A percentile compares a stretch with the other conserved stretches of the same genome.
Conservation (phyloP, 805 yeast species). For the Metschnikowia santaceciliae region DNA sequence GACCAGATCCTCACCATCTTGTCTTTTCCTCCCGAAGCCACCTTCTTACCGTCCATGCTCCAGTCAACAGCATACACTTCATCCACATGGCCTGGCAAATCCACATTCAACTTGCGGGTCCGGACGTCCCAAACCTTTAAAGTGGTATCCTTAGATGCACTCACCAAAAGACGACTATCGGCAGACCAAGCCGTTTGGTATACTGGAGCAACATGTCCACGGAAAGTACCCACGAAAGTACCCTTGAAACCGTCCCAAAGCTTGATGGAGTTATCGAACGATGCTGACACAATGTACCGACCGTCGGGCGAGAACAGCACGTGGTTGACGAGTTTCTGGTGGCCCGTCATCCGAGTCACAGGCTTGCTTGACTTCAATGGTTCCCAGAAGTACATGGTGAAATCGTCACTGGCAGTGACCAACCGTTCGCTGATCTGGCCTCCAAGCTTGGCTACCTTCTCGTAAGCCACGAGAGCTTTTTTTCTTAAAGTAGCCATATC, state of each 20-base stretch:
- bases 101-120: constrained; percentile 77
- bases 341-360: constrained; percentile 92
- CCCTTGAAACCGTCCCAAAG: constrained; percentile 96
- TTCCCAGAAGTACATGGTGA: constrained; percentile 97
- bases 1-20: constrained; percentile 93
- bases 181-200: constrained; percentile 98
- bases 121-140: constrained; percentile 94
- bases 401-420: constrained; percentile 95
- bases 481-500: constrained; percentile 30
- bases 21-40: constrained; percentile 98
- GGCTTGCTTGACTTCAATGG: constrained; percentile 81
- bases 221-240: constrained; percentile 78
- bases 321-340: constrained; percentile 93
- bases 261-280: constrained; percentile 93
- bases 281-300: constrained; percentile 81
- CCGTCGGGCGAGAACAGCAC: constrained; percentile 97
- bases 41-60: constrained; percentile 92
- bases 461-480: constrained; percentile 58
- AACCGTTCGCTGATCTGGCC: constrained; percentile 66
- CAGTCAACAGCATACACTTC: constrained; percentile 97
- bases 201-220: constrained; percentile 98
- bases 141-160: constrained; percentile 95
- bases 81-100: constrained; percentile 93
- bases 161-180: constrained; percentile 84
- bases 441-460: constrained; percentile 55